Conservation (phyloP, 345 rosid species). For the Triadica sebifera region DNA sequence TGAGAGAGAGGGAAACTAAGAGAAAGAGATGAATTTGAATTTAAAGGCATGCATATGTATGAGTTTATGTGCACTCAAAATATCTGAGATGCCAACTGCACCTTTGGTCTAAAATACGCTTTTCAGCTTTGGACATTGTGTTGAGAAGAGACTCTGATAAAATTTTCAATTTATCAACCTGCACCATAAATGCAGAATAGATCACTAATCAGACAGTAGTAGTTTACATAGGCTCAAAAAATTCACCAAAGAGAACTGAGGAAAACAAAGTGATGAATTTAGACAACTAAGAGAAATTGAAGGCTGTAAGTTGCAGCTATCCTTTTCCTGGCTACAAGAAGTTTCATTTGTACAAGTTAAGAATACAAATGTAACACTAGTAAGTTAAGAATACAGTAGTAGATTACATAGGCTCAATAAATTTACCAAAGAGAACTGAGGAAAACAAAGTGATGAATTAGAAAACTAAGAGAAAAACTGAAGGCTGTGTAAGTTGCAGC, state of each 20-base stretch:
- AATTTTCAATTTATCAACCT: slow-evolving; percentile 82
- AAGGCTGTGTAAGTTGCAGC: no score
- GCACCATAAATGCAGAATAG: slow-evolving; percentile 23
- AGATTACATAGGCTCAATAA: no score
- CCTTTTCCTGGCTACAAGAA: no score
- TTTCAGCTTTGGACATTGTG: slow-evolving; percentile 74
- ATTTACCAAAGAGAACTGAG: no score
- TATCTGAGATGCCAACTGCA: slow-evolving; percentile 23
- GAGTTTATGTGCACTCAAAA: neutral
- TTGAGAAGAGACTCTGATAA: slow-evolving; percentile 74
- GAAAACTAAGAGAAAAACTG: no score
- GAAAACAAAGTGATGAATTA: no score
- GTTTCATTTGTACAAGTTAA: no score
- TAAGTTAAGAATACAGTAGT: no score
- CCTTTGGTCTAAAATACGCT: slow-evolving; percentile 80
- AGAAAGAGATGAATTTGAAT: neutral
- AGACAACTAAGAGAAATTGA: no score
- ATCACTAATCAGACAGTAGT: slow-evolving; percentile 3
- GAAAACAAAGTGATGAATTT: neutral
- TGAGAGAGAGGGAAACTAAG: no score
- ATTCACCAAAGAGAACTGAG: neutral
- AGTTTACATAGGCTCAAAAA: neutral
- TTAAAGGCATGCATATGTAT: neutral
- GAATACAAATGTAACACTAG: no score
- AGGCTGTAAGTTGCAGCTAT: no score